phyloP scores from a whole-genome alignment of 306 rosid genomes.

The Clitoria ternatea region DNA sequence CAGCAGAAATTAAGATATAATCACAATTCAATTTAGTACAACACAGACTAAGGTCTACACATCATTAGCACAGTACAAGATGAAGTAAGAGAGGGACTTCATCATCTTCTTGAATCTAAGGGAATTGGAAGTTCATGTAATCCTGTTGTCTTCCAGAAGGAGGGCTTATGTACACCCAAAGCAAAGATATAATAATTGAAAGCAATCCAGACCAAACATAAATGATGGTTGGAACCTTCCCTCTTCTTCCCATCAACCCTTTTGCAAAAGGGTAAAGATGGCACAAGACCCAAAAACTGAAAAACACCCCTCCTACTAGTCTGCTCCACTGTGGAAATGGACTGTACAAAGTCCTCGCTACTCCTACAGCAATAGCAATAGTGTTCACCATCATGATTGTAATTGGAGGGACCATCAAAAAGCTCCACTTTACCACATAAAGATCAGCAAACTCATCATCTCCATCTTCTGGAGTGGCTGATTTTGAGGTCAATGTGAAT shows the following conservation, averaged over 20 bases:
- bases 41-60: background rate
- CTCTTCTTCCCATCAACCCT: conserved; percentile 79
- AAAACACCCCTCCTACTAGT: conserved; percentile 79
- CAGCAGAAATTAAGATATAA: background rate
- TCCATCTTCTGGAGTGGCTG: conserved; percentile 68
- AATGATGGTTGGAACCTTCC: conserved; percentile 73
- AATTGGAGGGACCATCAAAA: conserved; percentile 80
- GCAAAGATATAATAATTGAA: conserved; percentile 70
- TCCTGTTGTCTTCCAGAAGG: conserved; percentile 55
- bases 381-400: conserved; percentile 80
- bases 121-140: conserved; percentile 62
- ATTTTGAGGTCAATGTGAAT: conserved; percentile 76
- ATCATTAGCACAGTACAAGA: conserved; percentile 16
- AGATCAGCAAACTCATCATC: conserved; percentile 82
- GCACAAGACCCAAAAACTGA: conserved; percentile 82
- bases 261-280: conserved; percentile 84
- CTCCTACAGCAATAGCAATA: conserved; percentile 77
- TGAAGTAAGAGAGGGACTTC: conserved; percentile 37
- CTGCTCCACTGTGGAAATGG: conserved; percentile 84
- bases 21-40: conserved; percentile 17
- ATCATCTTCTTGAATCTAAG: conserved; percentile 28
- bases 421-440: conserved; percentile 79
- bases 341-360: conserved; percentile 69
- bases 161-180: conserved; percentile 82
- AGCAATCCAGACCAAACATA: conserved; percentile 87